Evolutionary conservation across 805 yeast genomes (phyloP).

Genomic region (Crinitomyces ghanaensis): DNA sequence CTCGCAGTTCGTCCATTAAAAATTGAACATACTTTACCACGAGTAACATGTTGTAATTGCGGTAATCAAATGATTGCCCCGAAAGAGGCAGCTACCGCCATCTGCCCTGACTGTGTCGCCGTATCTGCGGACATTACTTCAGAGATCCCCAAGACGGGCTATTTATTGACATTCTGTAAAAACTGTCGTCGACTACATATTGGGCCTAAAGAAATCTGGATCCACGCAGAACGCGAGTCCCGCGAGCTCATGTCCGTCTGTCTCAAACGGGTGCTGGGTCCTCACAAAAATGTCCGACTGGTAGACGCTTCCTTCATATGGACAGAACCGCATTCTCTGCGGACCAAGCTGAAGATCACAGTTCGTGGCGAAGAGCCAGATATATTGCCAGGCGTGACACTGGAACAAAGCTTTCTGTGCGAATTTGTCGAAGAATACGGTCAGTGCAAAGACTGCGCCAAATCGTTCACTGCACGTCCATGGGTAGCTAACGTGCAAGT

Average conservation of each 20-base stretch:
- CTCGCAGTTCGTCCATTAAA: too few species aligned
- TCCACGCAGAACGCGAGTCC: conserved; percentile 76
- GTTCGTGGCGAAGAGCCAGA: conserved; percentile 85
- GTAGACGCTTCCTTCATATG: conserved; percentile 92
- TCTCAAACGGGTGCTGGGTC: conserved; percentile 73
- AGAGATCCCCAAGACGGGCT: conserved; percentile 82
- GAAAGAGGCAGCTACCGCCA: conserved; percentile 77
- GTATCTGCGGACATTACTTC: conserved; percentile 83
- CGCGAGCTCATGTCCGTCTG: conserved; percentile 81
- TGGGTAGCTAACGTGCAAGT: conserved; percentile 98
- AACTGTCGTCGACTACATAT: conserved; percentile 86
- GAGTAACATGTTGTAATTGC: conserved; percentile 91
- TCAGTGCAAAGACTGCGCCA: conserved; percentile 99
- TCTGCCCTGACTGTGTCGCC: conserved; percentile 93
- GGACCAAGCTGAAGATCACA: conserved; percentile 81
- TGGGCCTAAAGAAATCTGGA: conserved; percentile 94
- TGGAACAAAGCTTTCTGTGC: conserved; percentile 90
- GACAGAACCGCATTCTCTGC: conserved; percentile 98
- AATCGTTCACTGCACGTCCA: conserved; percentile 89
- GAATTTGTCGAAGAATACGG: conserved; percentile 87
- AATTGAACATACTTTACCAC: conserved; percentile 51
- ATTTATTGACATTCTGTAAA: conserved; percentile 76
- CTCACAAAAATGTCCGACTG: conserved; percentile 71
- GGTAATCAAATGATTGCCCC: conserved; percentile 94
- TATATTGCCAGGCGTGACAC: conserved; percentile 74